Conservation (phyloP, 2,329 filamentous ascomycete genomes). For the Exophiala spinifera region DNA sequence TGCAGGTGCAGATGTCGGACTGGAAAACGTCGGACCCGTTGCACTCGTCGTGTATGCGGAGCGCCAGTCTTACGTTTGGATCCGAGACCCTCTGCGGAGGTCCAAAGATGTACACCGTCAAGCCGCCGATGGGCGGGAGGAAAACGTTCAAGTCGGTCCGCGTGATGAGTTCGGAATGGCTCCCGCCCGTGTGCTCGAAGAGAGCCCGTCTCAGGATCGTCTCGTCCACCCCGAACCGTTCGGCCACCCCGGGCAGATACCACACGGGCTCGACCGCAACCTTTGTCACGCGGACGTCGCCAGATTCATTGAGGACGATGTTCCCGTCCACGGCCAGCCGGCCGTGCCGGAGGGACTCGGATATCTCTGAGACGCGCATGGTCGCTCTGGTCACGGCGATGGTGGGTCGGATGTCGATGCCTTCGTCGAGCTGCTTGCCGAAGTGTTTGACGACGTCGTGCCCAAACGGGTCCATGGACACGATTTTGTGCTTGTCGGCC, state of each 20-base stretch:
- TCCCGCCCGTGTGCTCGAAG: conserved; percentile 94
- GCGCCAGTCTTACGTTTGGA: conserved; percentile 71
- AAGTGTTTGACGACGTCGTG: conserved; percentile 84
- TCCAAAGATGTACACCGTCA: conserved; percentile 96
- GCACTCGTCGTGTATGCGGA: conserved; percentile 85
- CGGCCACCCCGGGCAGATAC: conserved; percentile 83
- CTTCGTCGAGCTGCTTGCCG: conserved; percentile 71
- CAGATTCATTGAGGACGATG: conserved; percentile 77
- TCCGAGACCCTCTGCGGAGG: conserved; percentile 93
- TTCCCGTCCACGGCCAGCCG: conserved; percentile 78
- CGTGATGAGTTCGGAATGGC: conserved; percentile 94
- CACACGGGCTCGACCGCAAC: conserved; percentile 93
- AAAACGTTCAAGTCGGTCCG: conserved; percentile 93
- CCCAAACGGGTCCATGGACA: conserved; percentile 93
- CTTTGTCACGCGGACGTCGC: conserved; percentile 91
- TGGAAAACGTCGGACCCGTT: conserved; percentile 98
- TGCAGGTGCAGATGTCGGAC: conserved; percentile 93
- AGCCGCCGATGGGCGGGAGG: conserved; percentile 87
- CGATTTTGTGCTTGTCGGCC: conserved; percentile 88
- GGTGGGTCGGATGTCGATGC: conserved; percentile 81
- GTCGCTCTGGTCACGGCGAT: conserved; percentile 90
- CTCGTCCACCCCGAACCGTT: conserved; percentile 93
- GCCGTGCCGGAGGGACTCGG: conserved; percentile 78
- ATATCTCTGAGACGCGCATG: conserved; percentile 94
- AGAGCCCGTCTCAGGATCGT: conserved; percentile 78